Conservation (phyloP, 2,329 filamentous ascomycete species). For the Acarospora socialis region DNA sequence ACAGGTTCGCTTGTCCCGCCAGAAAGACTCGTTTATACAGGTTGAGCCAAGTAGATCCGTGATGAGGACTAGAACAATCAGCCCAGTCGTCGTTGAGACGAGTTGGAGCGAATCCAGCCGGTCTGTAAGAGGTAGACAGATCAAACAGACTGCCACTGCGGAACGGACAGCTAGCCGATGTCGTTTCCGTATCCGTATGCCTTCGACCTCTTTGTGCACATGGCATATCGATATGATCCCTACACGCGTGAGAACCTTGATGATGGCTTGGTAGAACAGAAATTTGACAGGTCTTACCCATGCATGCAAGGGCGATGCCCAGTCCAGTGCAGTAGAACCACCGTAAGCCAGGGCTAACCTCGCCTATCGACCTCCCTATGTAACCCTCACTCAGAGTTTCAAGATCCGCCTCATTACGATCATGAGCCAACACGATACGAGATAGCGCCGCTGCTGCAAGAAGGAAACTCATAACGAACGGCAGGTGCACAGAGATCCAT, state of each 20-base stretch:
- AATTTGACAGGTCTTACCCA: slow-evolving; percentile 22
- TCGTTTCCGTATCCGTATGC: slow-evolving; percentile 36
- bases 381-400: slow-evolving; percentile 39
- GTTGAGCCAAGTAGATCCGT: slow-evolving; percentile 38
- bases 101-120: slow-evolving; percentile 33
- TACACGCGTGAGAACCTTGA: slow-evolving; percentile 10
- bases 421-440: slow-evolving; percentile 44
- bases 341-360: slow-evolving; percentile 40
- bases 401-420: slow-evolving; percentile 34
- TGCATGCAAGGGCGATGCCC: slow-evolving; percentile 39
- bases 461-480: slow-evolving; percentile 50
- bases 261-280: background rate
- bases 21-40: slow-evolving; percentile 31
- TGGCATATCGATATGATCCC: slow-evolving; percentile 40
- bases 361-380: slow-evolving; percentile 32
- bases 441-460: slow-evolving; percentile 44
- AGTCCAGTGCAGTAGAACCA: slow-evolving; percentile 53
- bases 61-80: slow-evolving; percentile 33
- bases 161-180: slow-evolving; percentile 39
- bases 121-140: slow-evolving; percentile 39
- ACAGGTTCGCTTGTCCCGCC: slow-evolving; percentile 15
- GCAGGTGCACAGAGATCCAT: slow-evolving; percentile 44
- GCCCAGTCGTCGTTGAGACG: slow-evolving; percentile 31
- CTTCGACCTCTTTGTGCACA: slow-evolving; percentile 38
- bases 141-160: slow-evolving; percentile 36